A percentile compares a stretch with the other conserved stretches of the same genome.
These are phyloP conservation scores for Colletotrichum truncatum DNA, from an alignment of 2,329 filamentous ascomycete genomes.

Conservation along the genomic window DNA sequence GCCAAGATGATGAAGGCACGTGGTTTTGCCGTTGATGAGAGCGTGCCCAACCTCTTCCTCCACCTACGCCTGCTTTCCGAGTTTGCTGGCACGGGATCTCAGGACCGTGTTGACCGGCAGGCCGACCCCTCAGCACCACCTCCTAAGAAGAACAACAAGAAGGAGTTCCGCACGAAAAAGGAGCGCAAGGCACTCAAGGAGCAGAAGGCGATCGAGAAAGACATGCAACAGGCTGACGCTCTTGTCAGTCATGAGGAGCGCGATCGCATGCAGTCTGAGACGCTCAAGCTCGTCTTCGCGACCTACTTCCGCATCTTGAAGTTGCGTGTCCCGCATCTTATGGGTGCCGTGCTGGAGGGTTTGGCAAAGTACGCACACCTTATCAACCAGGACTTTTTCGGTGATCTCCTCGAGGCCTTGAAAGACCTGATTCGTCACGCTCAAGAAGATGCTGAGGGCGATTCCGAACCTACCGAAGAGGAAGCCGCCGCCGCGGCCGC, in stretches of 20 bases:
- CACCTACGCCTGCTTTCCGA: conserved; percentile 89
- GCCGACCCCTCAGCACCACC: conserved; percentile 34
- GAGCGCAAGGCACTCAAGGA: conserved; percentile 86
- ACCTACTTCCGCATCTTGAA: conserved; percentile 96
- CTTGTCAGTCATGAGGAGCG: conserved; percentile 91
- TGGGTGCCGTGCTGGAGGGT: conserved; percentile 97
- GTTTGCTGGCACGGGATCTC: conserved; percentile 85
- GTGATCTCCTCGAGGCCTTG: conserved; percentile 91
- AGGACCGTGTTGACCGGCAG: conserved; percentile 73
- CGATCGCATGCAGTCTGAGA: conserved; percentile 94
- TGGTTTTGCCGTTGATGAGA: conserved; percentile 85
- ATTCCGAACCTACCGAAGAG: conserved; percentile 49
- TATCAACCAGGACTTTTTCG: conserved; percentile 99
- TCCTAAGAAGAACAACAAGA: conserved; percentile 72
- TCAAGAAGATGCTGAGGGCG: conserved; percentile 59
- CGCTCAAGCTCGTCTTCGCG: conserved; percentile 93
- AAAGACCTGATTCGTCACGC: conserved; percentile 90
- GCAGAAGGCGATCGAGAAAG: conserved; percentile 87
- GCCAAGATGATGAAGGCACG: conserved; percentile 95
- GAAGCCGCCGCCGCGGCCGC: conserved; percentile 45
- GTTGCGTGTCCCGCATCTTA: conserved; percentile 80
- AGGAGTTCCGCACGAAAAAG: conserved; percentile 88
- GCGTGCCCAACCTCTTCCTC: conserved; percentile 88
- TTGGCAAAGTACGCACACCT: conserved; percentile 93
- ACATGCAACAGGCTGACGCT: conserved; percentile 92